phyloP scores from a whole-genome alignment of 2,329 filamentous ascomycete species.

The Bipolaris victoriae region DNA sequence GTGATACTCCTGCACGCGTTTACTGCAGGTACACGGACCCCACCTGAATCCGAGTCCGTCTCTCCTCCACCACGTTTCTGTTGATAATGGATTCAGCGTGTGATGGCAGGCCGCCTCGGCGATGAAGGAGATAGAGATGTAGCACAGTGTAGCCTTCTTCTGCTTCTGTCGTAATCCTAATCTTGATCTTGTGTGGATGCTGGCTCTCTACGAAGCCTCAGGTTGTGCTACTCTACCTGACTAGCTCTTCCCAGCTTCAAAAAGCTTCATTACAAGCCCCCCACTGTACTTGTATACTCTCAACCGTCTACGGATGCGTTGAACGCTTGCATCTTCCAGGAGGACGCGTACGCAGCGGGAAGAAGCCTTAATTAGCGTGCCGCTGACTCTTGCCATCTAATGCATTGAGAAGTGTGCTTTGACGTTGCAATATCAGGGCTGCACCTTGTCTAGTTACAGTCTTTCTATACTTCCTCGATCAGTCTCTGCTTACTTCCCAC shows the following conservation, averaged over 20 bases:
- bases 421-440: background rate
- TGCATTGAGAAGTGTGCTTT: background rate
- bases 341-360: background rate
- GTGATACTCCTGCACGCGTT: background rate
- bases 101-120: background rate
- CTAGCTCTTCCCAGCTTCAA: background rate
- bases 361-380: background rate
- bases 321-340: background rate
- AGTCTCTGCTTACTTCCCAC: background rate
- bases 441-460: background rate
- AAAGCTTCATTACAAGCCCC: background rate
- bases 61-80: background rate
- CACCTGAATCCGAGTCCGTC: background rate
- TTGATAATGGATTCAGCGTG: background rate
- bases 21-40: background rate
- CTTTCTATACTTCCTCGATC: background rate
- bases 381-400: background rate
- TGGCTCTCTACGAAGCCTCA: background rate
- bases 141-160: background rate
- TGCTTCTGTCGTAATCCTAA: background rate
- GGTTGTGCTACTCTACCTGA: background rate
- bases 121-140: background rate
- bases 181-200: background rate
- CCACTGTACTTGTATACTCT: background rate
- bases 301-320: background rate